Conservation (phyloP, 2,329 filamentous ascomycete genomes). For the Bisporella sp. region DNA sequence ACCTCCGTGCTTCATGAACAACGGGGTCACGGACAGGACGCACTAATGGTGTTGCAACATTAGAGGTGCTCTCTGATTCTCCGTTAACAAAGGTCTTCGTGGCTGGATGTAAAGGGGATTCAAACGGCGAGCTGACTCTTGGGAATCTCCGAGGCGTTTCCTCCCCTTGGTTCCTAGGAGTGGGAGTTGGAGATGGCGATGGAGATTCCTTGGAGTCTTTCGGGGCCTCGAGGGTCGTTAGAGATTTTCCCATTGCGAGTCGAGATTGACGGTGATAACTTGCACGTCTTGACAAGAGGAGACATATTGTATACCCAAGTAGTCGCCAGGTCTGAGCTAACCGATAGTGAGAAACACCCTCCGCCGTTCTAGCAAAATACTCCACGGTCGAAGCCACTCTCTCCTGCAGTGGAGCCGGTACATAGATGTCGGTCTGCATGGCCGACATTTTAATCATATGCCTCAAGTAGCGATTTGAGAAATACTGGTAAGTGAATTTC, state of each 20-base stretch:
- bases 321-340: slow-evolving; percentile 60
- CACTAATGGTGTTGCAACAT: slow-evolving; percentile 52
- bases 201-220: slow-evolving; percentile 12
- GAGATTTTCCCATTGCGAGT: slow-evolving; percentile 19
- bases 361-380: slow-evolving; percentile 50
- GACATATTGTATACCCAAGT: slow-evolving; percentile 46
- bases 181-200: slow-evolving; percentile 1
- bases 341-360: slow-evolving; percentile 48
- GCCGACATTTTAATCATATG: slow-evolving; percentile 30
- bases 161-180: slow-evolving; percentile 10
- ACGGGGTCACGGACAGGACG: slow-evolving; percentile 37
- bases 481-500: slow-evolving; percentile 47
- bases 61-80: slow-evolving; percentile 57
- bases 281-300: slow-evolving; percentile 47
- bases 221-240: slow-evolving; percentile 23
- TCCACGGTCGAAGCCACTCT: slow-evolving; percentile 47
- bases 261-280: slow-evolving; percentile 50
- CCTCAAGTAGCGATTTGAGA: slow-evolving; percentile 50
- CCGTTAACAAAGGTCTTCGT: slow-evolving; percentile 18
- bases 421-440: not conserved
- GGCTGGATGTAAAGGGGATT: slow-evolving; percentile 11
- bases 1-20: slow-evolving; percentile 15
- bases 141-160: slow-evolving; percentile 19
- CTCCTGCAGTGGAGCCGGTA: slow-evolving; percentile 14
- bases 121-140: slow-evolving; percentile 6